phyloP scores from a whole-genome alignment of 2,329 filamentous ascomycete genomes.

The Fusarium odoratissimum region DNA sequence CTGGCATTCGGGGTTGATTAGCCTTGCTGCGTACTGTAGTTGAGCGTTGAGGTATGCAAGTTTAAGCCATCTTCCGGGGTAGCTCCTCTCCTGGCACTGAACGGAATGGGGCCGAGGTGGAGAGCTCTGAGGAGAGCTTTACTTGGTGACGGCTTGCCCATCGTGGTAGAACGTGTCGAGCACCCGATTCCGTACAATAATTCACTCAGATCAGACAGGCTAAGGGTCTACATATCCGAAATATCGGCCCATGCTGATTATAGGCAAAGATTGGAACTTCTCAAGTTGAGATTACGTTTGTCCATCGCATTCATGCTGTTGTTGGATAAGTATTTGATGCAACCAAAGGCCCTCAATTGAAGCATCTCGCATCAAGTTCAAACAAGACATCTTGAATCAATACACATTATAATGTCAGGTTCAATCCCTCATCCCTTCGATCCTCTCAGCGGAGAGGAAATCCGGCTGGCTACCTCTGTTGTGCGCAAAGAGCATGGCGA shows the following conservation, averaged over 20 bases:
- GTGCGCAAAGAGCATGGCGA: constrained; percentile 74
- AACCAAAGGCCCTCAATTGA: neutral
- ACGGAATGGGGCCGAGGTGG: neutral
- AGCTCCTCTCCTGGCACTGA: neutral
- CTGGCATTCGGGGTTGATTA: neutral
- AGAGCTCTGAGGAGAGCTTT: neutral
- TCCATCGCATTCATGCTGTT: rapidly evolving
- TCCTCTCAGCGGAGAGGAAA: constrained; percentile 72
- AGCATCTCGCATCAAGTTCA: neutral
- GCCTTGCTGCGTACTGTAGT: neutral
- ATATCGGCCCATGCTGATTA: neutral
- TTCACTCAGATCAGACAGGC: neutral
- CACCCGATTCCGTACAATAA: neutral
- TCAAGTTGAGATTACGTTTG: neutral
- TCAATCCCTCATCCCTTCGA: constrained; percentile 42
- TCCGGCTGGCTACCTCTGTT: constrained; percentile 70
- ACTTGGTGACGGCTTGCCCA: neutral
- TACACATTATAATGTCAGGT: neutral
- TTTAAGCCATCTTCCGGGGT: too few species aligned
- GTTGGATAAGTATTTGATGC: neutral
- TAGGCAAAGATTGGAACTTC: neutral
- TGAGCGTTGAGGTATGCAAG: neutral
- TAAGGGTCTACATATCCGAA: neutral
- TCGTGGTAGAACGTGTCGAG: neutral
- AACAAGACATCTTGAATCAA: neutral